Conservation (phyloP, 371 early-diverging fungal genomes). For the Mucor plumbeus region DNA sequence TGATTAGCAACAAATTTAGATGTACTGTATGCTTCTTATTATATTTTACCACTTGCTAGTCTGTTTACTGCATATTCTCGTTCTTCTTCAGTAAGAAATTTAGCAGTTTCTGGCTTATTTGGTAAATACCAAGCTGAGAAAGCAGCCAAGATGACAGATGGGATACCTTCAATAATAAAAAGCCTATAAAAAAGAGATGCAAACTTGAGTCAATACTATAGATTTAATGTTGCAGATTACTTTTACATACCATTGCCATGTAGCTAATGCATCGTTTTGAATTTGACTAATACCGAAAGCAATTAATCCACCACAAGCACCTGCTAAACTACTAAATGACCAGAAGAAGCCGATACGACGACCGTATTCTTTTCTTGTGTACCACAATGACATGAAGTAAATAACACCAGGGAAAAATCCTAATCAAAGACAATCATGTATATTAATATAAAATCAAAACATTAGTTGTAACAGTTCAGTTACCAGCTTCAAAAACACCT, state of each 20-base stretch:
- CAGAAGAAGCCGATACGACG: conserved; percentile 48
- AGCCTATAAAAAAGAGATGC: conserved; percentile 41
- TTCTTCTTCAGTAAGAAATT: conserved; percentile 62
- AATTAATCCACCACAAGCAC: conserved; percentile 51
- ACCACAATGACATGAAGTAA: conserved; percentile 49
- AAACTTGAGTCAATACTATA: no score
- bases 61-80: conserved; percentile 49
- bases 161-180: conserved; percentile 60
- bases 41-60: conserved; percentile 39
- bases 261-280: conserved; percentile 26
- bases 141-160: conserved; percentile 45
- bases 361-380: conserved; percentile 48
- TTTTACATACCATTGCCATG: conserved; percentile 45
- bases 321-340: conserved; percentile 48
- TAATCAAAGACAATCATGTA: neutral
- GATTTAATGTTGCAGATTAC: neutral
- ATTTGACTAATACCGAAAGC: conserved; percentile 45
- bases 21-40: neutral
- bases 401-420: conserved; percentile 36
- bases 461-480: neutral
- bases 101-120: conserved; percentile 58
- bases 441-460: neutral
- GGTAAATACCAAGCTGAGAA: conserved; percentile 59
- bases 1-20: neutral
- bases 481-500: conserved; percentile 32